phyloP scores from a whole-genome alignment of 1,284 basidiomycete species.

The Trichosporon sp. region DNA sequence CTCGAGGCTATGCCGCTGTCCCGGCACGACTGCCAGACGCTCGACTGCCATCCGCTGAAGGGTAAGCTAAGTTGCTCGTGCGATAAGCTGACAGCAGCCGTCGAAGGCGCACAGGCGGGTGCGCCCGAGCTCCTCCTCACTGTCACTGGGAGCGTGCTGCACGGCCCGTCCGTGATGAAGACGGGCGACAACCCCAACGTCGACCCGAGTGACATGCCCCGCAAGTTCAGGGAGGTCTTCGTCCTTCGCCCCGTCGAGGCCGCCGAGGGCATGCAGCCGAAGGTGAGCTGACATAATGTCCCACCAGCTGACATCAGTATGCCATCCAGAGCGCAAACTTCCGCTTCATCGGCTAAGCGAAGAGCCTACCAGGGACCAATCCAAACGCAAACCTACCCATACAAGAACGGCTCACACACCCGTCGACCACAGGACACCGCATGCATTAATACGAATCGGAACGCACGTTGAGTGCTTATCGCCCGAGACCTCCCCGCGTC shows the following conservation, averaged over 20 bases:
- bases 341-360: slow-evolving; percentile 39
- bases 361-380: not conserved
- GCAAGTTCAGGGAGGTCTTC: slow-evolving; percentile 47
- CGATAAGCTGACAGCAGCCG: slow-evolving; percentile 8
- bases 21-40: slow-evolving; percentile 42
- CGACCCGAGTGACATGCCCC: slow-evolving; percentile 30
- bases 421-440: not conserved
- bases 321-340: slow-evolving; percentile 43
- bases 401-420: not conserved
- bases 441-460: not conserved
- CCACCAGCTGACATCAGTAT: slow-evolving; percentile 26
- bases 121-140: slow-evolving; percentile 42
- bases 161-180: slow-evolving; percentile 36
- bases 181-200: slow-evolving; percentile 20
- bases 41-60: slow-evolving; percentile 43
- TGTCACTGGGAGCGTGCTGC: slow-evolving; percentile 42
- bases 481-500: no score
- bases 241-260: slow-evolving; percentile 36
- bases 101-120: slow-evolving; percentile 18
- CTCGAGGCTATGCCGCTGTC: slow-evolving; percentile 36
- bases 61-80: not conserved
- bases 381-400: not conserved
- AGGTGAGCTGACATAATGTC: slow-evolving; percentile 20
- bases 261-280: slow-evolving; percentile 42
- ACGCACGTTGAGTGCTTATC: no score